phyloP scores from a whole-genome alignment of 495 filamentous ascomycete genomes.

The Aspergillus taichungensis region DNA sequence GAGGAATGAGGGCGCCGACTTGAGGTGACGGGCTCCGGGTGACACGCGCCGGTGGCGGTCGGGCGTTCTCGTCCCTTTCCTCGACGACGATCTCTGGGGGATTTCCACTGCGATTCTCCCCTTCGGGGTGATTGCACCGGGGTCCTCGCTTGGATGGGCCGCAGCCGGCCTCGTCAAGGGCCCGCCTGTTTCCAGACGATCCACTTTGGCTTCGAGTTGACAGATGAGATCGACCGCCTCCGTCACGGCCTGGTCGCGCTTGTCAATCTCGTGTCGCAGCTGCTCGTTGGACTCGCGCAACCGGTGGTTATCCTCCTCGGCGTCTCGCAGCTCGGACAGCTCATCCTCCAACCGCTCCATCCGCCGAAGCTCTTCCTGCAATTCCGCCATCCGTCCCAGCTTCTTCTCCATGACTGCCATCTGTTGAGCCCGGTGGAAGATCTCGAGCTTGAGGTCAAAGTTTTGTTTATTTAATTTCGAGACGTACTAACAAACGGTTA shows the following conservation, averaged over 20 bases:
- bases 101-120: constrained; percentile 24
- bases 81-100: constrained; percentile 33
- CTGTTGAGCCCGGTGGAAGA: constrained; percentile 62
- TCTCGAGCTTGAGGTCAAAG: constrained; percentile 81
- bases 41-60: constrained; percentile 12
- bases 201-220: constrained; percentile 58
- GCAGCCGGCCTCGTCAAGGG: constrained; percentile 19
- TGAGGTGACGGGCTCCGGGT: constrained; percentile 22
- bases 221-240: constrained; percentile 80
- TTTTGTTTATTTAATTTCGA: constrained; percentile 75
- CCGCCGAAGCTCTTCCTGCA: constrained; percentile 58
- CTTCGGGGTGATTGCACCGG: constrained; percentile 20
- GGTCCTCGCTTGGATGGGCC: constrained; percentile 15
- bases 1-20: constrained; percentile 59
- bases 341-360: constrained; percentile 56
- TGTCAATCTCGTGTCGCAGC: constrained; percentile 59
- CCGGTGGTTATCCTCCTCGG: constrained; percentile 40
- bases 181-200: constrained; percentile 36
- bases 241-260: constrained; percentile 66
- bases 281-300: constrained; percentile 54
- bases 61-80: constrained; percentile 9
- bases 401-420: constrained; percentile 60
- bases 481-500: constrained; percentile 28
- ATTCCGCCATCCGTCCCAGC: constrained; percentile 55
- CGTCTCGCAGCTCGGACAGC: constrained; percentile 50